Conservation (phyloP, 2,329 filamentous ascomycete species). For the Trichoderma afroharzianum region DNA sequence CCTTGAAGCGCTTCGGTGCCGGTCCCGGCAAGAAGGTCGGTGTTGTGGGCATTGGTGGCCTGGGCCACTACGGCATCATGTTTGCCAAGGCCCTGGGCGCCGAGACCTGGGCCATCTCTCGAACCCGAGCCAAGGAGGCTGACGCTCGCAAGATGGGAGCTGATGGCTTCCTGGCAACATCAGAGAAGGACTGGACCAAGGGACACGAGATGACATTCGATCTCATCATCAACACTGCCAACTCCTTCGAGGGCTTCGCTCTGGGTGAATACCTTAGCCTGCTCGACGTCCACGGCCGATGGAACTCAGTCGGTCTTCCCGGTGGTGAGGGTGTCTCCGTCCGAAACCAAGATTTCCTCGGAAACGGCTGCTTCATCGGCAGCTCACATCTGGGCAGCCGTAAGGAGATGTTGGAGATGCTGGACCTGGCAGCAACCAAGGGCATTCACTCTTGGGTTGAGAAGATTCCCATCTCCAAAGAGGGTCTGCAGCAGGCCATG, state of each 20-base stretch:
- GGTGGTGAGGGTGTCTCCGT: slow-evolving; percentile 70
- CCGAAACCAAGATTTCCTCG: slow-evolving; percentile 69
- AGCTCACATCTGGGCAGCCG: slow-evolving; percentile 68
- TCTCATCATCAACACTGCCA: slow-evolving; percentile 73
- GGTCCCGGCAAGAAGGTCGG: slow-evolving; percentile 77
- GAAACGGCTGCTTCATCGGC: slow-evolving; percentile 71
- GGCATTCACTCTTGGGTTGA: slow-evolving; percentile 68
- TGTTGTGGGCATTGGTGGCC: slow-evolving; percentile 68
- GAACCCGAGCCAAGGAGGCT: slow-evolving; percentile 56
- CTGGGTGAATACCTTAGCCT: slow-evolving; percentile 69
- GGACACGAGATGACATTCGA: slow-evolving; percentile 64
- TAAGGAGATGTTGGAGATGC: slow-evolving; percentile 67
- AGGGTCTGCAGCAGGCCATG: slow-evolving; percentile 67
- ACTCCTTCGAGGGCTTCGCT: slow-evolving; percentile 64
- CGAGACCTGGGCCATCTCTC: slow-evolving; percentile 60
- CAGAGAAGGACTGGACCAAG: slow-evolving; percentile 55
- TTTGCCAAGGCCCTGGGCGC: slow-evolving; percentile 66
- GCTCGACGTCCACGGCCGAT: slow-evolving; percentile 76
- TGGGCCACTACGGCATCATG: slow-evolving; percentile 68
- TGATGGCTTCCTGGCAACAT: slow-evolving; percentile 56
- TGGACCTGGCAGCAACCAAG: slow-evolving; percentile 67
- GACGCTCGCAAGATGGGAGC: slow-evolving; percentile 58
- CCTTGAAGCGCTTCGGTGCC: slow-evolving; percentile 70
- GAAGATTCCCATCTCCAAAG: slow-evolving; percentile 68
- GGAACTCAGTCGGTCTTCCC: slow-evolving; percentile 76